Evolutionary conservation across 2,329 filamentous ascomycete species (phyloP).

Genomic region (Phaeosphaeria sp.): DNA sequence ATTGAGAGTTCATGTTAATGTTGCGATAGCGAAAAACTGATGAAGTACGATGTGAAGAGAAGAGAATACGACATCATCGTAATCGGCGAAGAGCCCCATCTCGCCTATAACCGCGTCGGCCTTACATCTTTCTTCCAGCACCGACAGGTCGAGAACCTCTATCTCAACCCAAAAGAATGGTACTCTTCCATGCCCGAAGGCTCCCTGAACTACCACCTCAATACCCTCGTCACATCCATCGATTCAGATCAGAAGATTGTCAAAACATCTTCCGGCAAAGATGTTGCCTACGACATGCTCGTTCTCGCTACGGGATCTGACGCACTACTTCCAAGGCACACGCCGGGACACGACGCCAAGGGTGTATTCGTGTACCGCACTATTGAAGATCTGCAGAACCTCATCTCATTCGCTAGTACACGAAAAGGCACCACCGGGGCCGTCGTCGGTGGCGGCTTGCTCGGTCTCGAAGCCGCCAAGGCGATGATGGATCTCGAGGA

Average conservation of each 20-base stretch:
- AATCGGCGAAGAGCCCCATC: conserved; percentile 84
- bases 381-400: conserved; percentile 77
- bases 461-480: conserved; percentile 88
- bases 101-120: conserved; percentile 91
- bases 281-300: conserved; percentile 78
- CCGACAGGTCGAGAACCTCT: conserved; percentile 83
- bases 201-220: conserved; percentile 76
- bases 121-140: conserved; percentile 90
- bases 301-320: conserved; percentile 88
- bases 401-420: conserved; percentile 75
- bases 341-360: conserved; percentile 77
- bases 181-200: conserved; percentile 72
- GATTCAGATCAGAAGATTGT: conserved; percentile 70
- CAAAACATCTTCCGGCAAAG: conserved; percentile 71
- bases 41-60: conserved; percentile 80
- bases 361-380: conserved; percentile 91
- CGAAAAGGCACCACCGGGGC: conserved; percentile 73
- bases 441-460: conserved; percentile 83
- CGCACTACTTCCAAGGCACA: conserved; percentile 74
- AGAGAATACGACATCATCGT: conserved; percentile 83
- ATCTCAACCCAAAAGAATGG: conserved; percentile 85
- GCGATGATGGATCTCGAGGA: conserved; percentile 86
- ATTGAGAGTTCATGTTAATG: conserved; percentile 1
- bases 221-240: conserved; percentile 75
- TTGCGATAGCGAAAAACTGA: conserved; percentile 75